These are phyloP conservation scores for Tillandsia fasciculata DNA, from an alignment of 176 grass and related monocot species.

Conservation along the genomic window DNA sequence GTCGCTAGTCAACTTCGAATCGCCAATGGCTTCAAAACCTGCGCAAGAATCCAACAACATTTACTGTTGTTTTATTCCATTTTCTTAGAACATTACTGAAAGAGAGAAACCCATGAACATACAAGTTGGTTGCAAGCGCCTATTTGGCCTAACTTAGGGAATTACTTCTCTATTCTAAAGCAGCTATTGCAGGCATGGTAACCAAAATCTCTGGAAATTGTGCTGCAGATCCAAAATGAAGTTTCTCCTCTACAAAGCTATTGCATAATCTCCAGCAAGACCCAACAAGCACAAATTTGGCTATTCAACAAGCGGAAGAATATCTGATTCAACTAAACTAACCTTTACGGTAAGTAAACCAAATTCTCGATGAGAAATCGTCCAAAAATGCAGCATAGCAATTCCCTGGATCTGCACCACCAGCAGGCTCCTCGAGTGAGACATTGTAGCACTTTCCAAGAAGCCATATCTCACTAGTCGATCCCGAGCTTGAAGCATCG, in stretches of 20 bases:
- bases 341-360: conserved; percentile 99
- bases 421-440: conserved; percentile 30
- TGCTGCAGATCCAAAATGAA: too few relatives aligned
- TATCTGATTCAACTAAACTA: background rate
- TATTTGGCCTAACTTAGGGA: too few relatives aligned
- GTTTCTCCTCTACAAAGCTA: too few relatives aligned
- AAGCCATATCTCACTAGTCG: conserved; percentile 59
- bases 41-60: background rate
- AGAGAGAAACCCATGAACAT: too few relatives aligned
- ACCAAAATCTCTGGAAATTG: too few relatives aligned
- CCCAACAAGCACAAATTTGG: too few relatives aligned
- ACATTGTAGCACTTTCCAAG: conserved; percentile 79
- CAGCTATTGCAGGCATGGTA: too few relatives aligned
- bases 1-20: conserved; percentile 69
- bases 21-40: conserved; percentile 73
- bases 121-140: too few relatives aligned
- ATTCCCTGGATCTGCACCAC: conserved; percentile 15
- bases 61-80: too few relatives aligned
- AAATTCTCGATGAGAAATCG: conserved; percentile 85
- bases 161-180: too few relatives aligned
- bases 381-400: conserved; percentile 41
- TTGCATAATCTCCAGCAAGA: too few relatives aligned
- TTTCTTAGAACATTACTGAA: too few relatives aligned
- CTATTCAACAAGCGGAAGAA: background rate
- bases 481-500: conserved; percentile 25